Evolutionary conservation across 2,329 filamentous ascomycete species (phyloP).

Genomic region (Colletotrichum spinosum): DNA sequence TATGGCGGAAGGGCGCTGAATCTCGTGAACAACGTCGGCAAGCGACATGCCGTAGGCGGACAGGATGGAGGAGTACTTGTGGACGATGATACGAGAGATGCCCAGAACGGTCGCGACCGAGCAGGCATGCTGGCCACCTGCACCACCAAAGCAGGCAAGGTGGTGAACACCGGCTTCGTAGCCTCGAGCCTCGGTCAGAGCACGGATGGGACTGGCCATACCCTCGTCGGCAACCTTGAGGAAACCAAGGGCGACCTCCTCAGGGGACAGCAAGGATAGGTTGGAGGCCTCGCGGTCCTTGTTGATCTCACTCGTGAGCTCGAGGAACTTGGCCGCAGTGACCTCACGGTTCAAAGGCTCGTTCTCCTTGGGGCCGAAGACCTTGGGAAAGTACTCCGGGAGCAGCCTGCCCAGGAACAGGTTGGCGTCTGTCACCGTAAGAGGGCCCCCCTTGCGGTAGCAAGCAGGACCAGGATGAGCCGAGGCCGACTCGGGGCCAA

Average conservation of each 20-base stretch:
- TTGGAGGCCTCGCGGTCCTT: conserved; percentile 42
- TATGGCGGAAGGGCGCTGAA: conserved; percentile 50
- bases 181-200: conserved; percentile 50
- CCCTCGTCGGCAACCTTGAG: conserved; percentile 51
- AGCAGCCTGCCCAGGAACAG: conserved; percentile 71
- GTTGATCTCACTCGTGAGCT: conserved; percentile 57
- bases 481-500: conserved; percentile 78
- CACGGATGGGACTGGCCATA: conserved; percentile 51
- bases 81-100: conserved; percentile 56
- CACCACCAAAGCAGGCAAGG: conserved; percentile 50
- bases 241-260: conserved; percentile 52
- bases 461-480: conserved; percentile 79
- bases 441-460: conserved; percentile 77
- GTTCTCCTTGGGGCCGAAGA: conserved; percentile 77
- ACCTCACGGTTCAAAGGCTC: conserved; percentile 59
- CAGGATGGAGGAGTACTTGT: conserved; percentile 57
- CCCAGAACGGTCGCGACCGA: conserved; percentile 56
- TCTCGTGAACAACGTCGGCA: conserved; percentile 57
- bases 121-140: conserved; percentile 57
- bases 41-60: conserved; percentile 60
- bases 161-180: conserved; percentile 50
- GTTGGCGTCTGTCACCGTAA: conserved; percentile 80
- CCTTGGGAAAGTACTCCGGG: conserved; percentile 77
- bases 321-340: conserved; percentile 52
- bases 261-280: conserved; percentile 43